A percentile compares a stretch with the other conserved stretches of the same genome.
These are phyloP conservation scores for Neonothopanus nambi DNA, from an alignment of 1,284 basidiomycete genomes.

Conservation along the genomic window DNA sequence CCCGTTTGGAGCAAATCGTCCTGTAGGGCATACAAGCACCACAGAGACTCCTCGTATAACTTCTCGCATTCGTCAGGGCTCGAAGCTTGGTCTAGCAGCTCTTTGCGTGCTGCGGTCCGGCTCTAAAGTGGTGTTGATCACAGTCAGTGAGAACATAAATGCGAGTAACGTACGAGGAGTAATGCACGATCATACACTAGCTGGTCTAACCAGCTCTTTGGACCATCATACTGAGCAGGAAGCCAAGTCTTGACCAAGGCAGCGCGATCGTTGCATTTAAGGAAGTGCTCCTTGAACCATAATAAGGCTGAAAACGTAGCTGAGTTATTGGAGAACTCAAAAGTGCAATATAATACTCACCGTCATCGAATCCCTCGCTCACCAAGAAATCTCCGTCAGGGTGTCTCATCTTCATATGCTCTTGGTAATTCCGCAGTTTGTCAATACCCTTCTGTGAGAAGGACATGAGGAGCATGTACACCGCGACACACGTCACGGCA, in stretches of 20 bases:
- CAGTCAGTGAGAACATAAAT: not conserved
- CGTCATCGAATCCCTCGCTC: constrained; percentile 77
- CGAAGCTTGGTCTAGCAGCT: constrained; percentile 80
- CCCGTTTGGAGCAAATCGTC: constrained; percentile 87
- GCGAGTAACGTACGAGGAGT: constrained; percentile 49
- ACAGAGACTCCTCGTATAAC: constrained; percentile 92
- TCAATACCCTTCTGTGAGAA: constrained; percentile 93
- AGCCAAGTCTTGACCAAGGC: constrained; percentile 81
- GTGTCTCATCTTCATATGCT: constrained; percentile 76
- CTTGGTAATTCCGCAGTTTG: constrained; percentile 66
- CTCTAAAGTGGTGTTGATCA: constrained; percentile 53
- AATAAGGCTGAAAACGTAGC: constrained; percentile 56
- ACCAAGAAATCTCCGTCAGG: constrained; percentile 70
- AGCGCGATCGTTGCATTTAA: constrained; percentile 75
- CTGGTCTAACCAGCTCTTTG: constrained; percentile 77
- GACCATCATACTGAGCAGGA: constrained; percentile 68
- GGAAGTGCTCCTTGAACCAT: constrained; percentile 79
- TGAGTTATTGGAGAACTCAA: constrained; percentile 4
- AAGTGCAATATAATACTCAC: constrained; percentile 37
- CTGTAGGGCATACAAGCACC: constrained; percentile 89
- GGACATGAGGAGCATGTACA: constrained; percentile 92
- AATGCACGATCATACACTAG: constrained; percentile 81
- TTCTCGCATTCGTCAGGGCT: constrained; percentile 85
- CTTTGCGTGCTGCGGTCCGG: constrained; percentile 88
- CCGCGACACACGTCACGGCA: constrained; percentile 81